Base-by-base conservation (phyloP, 495 filamentous ascomycete species). In the Sordaria brevicollis region DNA sequence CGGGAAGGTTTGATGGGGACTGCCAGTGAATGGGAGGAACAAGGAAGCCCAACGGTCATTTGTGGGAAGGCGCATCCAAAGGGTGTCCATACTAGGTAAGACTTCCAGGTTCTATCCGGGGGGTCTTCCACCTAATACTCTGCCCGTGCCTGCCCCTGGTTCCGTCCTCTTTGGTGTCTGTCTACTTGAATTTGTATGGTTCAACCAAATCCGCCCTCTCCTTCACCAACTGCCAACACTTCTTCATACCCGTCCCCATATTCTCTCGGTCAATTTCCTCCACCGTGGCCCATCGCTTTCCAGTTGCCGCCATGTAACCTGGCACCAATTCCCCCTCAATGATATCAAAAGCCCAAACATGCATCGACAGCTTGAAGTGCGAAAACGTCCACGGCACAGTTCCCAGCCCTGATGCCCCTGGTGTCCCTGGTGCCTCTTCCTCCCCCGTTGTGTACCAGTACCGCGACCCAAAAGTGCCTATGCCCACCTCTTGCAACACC, bases 171-270 rank as follows among this genome's bases (percentile, higher is more conserved):
- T n/a, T n/a, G n/a, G n/a, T n/a, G n/a, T n/a, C n/a, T n/a, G n/a
- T n/a, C n/a, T n/a, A n/a, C n/a, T n/a, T n/a, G n/a, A n/a, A n/a
- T n/a, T n/a, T n/a, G n/a, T n/a, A n/a, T n/a, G n/a, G n/a, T n/a
- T n/a, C n/a, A n/a, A 35, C 4, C 65, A 62, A 21, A 2, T 65
- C 7, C 19, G 4, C 43, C 7, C 29, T 15, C 2, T 43, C 68
- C 67, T 72, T 72, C 10, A 78, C 72, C 34, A 84, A 68, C 2
- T 76, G 71, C 82, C 82, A 85, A 68, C 83, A 85, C 43, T 82
- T 81, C 19, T 78, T 77, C 82, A 85, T 85, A 0, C 83, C 83
- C 1, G 81, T 83, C 0, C 83, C 83, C 81, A 85, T 84, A 1
- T 79, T 80, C 65, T 81, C 81, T 0, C 49, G 65, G 6, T 83